A percentile compares a stretch with the other conserved stretches of the same genome.
phyloP scores from a whole-genome alignment of 805 yeast species.

The Schwanniomyces pseudopolymorphus region DNA sequence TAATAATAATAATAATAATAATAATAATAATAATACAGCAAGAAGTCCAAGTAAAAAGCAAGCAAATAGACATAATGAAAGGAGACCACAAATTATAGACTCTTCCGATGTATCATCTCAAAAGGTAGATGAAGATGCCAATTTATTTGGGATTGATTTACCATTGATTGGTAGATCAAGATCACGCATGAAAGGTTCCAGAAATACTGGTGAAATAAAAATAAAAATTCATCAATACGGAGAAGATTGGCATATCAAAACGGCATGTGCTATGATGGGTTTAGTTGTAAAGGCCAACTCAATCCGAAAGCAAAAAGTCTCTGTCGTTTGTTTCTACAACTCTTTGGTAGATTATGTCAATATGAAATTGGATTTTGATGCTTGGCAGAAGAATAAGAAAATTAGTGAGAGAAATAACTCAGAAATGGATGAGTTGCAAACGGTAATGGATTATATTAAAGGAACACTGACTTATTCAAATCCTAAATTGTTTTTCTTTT shows the following conservation, averaged over 20 bases:
- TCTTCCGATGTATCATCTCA: constrained; percentile 3
- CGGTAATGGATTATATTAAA: constrained; percentile 49
- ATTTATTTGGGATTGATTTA: constrained; percentile 12
- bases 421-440: constrained; percentile 30
- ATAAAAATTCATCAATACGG: constrained; percentile 63
- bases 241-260: constrained; percentile 75
- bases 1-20: too few species aligned
- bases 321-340: constrained; percentile 64
- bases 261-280: constrained; percentile 62
- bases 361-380: constrained; percentile 75
- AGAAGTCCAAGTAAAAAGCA: constrained; percentile 10
- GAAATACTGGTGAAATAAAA: constrained; percentile 22
- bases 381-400: constrained; percentile 62
- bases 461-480: constrained; percentile 31
- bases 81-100: constrained; percentile 5
- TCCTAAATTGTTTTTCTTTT: constrained; percentile 54
- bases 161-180: constrained; percentile 8
- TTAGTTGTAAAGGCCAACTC: constrained; percentile 56
- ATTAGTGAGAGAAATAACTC: constrained; percentile 4
- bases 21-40: constrained; percentile 12
- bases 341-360: constrained; percentile 78
- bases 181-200: constrained; percentile 8
- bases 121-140: constrained; percentile 22
- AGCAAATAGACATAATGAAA: neutral
- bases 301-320: constrained; percentile 23